Percentiles rank a stretch among this genome's conserved stretches.
phyloP scores from a whole-genome alignment of 1,284 basidiomycete genomes.

The Prillingera fragicola region DNA sequence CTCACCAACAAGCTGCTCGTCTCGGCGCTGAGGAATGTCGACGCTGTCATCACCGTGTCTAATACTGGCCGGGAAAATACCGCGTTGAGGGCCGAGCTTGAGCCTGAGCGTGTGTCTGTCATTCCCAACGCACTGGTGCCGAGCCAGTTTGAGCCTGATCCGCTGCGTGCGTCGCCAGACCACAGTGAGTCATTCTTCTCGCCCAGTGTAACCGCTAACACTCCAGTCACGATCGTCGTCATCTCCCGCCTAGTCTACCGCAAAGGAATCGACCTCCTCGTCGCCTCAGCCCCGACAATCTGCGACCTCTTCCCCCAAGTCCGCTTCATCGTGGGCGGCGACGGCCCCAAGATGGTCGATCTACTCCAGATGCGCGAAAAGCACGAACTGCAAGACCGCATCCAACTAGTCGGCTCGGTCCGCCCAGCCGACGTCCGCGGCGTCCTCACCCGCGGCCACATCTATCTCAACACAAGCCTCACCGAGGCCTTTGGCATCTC shows the following conservation, averaged over 20 bases:
- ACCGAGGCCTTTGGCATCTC: conserved; percentile 97
- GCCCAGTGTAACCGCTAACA: not conserved
- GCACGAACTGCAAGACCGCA: conserved; percentile 78
- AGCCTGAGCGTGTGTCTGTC: conserved; percentile 69
- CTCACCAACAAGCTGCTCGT: conserved; percentile 92
- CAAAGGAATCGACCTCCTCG: conserved; percentile 93
- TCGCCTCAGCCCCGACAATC: conserved; percentile 83
- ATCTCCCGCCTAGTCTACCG: conserved; percentile 93
- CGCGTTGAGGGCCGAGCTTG: conserved; percentile 73
- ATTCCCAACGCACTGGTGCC: conserved; percentile 94
- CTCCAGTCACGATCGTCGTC: conserved; percentile 81
- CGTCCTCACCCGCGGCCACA: conserved; percentile 76
- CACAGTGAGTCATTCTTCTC: conserved; percentile 54
- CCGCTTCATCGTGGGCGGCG: conserved; percentile 83
- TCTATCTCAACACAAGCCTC: conserved; percentile 91
- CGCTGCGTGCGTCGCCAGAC: conserved; percentile 51
- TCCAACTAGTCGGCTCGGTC: conserved; percentile 79
- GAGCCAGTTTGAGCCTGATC: conserved; percentile 71
- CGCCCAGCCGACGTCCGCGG: conserved; percentile 72
- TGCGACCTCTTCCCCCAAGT: conserved; percentile 79
- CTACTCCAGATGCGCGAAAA: conserved; percentile 94
- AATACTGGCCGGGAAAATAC: conserved; percentile 97
- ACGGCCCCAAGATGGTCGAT: conserved; percentile 92
- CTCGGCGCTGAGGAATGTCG: conserved; percentile 79
- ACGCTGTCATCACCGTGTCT: conserved; percentile 93